A percentile compares a stretch with the other conserved stretches of the same genome.
These are phyloP conservation scores for Cenococcum geophilum DNA, from an alignment of 495 filamentous ascomycete genomes.

Conservation along the genomic window DNA sequence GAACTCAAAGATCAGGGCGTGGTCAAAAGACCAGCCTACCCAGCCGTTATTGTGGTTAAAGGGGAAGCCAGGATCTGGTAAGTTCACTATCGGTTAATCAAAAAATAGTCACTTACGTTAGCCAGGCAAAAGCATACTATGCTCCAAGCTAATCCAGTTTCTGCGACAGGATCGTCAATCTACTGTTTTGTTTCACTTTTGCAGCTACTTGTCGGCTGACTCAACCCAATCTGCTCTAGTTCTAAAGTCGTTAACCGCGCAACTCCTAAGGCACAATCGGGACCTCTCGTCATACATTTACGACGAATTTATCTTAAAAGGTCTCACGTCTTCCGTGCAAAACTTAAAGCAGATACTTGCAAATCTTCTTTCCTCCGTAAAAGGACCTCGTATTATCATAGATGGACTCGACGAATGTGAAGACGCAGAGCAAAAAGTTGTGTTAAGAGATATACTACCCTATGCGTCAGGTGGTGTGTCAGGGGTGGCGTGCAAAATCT, in stretches of 20 bases:
- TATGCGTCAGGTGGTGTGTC: not conserved
- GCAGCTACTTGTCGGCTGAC: slow-evolving; percentile 2
- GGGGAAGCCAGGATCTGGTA: slow-evolving; percentile 21
- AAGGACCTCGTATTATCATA: slow-evolving; percentile 5
- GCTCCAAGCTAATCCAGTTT: slow-evolving; percentile 9
- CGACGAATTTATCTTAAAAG: not conserved
- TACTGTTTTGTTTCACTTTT: slow-evolving; percentile 10
- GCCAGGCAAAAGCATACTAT: slow-evolving; percentile 6
- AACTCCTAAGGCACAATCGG: not conserved
- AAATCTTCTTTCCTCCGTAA: not conserved
- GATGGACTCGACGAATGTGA: slow-evolving; percentile 15
- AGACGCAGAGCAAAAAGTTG: not conserved
- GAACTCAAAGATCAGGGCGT: not conserved
- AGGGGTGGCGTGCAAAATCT: not conserved
- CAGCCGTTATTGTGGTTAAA: slow-evolving; percentile 11
- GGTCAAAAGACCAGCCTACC: not conserved
- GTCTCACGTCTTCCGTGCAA: not conserved
- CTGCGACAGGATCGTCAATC: slow-evolving; percentile 3
- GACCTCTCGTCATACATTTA: not conserved
- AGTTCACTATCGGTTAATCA: not conserved
- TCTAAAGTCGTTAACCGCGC: not conserved
- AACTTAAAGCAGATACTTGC: not conserved
- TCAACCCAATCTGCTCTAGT: slow-evolving; percentile 5
- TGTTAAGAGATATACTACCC: not conserved
- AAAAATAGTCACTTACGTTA: not conserved